Base-by-base conservation (phyloP, 1,284 basidiomycete genomes). In the Apiotrichum gracile region DNA sequence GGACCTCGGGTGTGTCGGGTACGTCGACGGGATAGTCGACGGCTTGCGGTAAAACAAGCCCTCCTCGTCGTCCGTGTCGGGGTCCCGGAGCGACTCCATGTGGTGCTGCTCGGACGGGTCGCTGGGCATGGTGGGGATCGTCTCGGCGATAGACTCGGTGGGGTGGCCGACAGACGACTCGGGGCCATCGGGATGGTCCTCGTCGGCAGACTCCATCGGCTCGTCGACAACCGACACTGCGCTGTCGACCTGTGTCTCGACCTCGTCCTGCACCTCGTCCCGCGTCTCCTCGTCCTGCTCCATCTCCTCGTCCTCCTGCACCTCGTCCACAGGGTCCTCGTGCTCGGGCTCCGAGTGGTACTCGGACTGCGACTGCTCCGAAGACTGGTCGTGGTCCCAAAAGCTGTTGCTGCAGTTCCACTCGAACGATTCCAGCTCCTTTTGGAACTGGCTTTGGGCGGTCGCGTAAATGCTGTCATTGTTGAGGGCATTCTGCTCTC, bases 391-490 rank as follows among this genome's bases (percentile, higher is more conserved):
- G 19, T 34, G 29, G 29, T 45, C 43, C 43, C 27, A 45, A 16
- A 45, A 37, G 5, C 26, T 27, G 21, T 19, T 31, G 17, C 44
- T 37, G 46, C 59, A 57, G 21, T 55, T 55, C 71, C 71, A 73
- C 17, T 62, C 55, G 43, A 72, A 73, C 14, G 48, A 45, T 37
- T 62, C 65, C 17, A 73, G 57, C 44, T 70, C 66, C 12, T 49
- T 51, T 9, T 51, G 37, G 52, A 62, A 65, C 44, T 63, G 62
- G 8, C 52, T 55, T 46, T 66, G 66, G 29, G 64, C 64, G 3
- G 61, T 34, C 17, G 60, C 57, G 52, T 66, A 73, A 29, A 65
- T 54, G 25, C 40, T 52, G 54, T 72, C 67, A 50, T 64, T 67
- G 54, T 65, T 70, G 43, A 69, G 52, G 21, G 62, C 65, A 43